A percentile compares a stretch with the other conserved stretches of the same genome.
Evolutionary conservation across 73 alveolate genomes (phyloP).

Genomic region (Paramecium sexaurelia): DNA sequence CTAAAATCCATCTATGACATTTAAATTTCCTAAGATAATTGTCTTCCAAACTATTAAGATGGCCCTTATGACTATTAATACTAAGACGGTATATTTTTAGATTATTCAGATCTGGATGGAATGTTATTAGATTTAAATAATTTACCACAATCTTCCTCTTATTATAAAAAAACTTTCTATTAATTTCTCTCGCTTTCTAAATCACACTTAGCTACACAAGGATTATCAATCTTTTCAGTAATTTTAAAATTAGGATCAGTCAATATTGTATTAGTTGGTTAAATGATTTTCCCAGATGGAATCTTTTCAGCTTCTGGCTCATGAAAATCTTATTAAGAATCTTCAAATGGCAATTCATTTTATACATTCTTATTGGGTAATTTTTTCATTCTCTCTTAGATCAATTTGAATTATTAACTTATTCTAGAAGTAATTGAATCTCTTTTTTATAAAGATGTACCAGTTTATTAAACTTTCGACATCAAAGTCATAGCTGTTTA

Average conservation of each 20-base stretch:
- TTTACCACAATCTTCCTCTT: not conserved
- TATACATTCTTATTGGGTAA: not conserved
- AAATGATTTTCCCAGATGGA: not conserved
- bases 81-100: not conserved
- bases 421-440: not conserved
- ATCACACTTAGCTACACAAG: not conserved
- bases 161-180: not conserved
- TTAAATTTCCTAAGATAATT: not conserved
- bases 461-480: not conserved
- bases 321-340: not conserved
- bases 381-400: slow-evolving; percentile 3
- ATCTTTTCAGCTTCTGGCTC: slow-evolving; percentile 10
- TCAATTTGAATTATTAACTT: not conserved
- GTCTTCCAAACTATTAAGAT: slow-evolving; percentile 16
- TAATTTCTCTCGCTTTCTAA: not conserved
- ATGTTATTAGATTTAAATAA: not conserved
- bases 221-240: not conserved
- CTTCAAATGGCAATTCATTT: not conserved
- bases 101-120: not conserved
- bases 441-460: not conserved
- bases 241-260: not conserved
- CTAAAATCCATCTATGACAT: not conserved
- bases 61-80: not conserved
- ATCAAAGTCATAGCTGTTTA: not conserved
- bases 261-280: not conserved